Evolutionary conservation across 768 basidiomycete genomes (phyloP), one percentile per base, ranked within the genome.

Genomic region (Lactarius hengduanensis): DNA sequence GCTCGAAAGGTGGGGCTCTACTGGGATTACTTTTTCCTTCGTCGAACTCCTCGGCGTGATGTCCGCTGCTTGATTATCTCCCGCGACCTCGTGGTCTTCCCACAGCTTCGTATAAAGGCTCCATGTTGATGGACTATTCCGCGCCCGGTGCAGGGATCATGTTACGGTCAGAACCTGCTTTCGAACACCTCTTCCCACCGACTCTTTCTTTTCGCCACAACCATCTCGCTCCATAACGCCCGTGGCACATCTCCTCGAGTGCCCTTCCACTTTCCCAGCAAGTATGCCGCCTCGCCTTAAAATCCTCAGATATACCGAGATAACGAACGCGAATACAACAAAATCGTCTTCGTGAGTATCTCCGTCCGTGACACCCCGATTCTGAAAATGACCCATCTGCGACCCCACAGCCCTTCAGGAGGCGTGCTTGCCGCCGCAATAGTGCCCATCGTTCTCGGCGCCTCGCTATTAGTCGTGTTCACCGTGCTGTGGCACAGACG

Each of bases 341-440:
- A 13, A 61, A 2, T 53, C 41, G 0, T 43, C 60, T 36, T 16
- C 60, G 61, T 66, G 47, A 47, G 65, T 58, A 34, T 34, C 34
- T 34, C 34, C 34, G 34, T 13, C 47, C 9, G 26, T 26, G 26
- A 26, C 26, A 26, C 26, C 34, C 4, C 22, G 2, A 50, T 4
- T 10, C 47, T 22, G 22, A 53, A 53, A 5, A 26, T 53, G 3
- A 26, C 11, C 50, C 22, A 13, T 53, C 0, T 13, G 47, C 47
- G 4, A 50, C 22, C 18, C 34, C 36, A 4, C 41, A 65, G 61
- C 5, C 16, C 43, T 20, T 40, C 28, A 8, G 11, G 28, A 22
- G 30, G 32, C 10, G 50, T 59, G 18, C 57, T 63, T 32, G 57
- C 34, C 4, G 47, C 41, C 0, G 61, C 62, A 3, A 67, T 67